phyloP scores from a whole-genome alignment of 495 filamentous ascomycete species.

The Choiromyces venosus region DNA sequence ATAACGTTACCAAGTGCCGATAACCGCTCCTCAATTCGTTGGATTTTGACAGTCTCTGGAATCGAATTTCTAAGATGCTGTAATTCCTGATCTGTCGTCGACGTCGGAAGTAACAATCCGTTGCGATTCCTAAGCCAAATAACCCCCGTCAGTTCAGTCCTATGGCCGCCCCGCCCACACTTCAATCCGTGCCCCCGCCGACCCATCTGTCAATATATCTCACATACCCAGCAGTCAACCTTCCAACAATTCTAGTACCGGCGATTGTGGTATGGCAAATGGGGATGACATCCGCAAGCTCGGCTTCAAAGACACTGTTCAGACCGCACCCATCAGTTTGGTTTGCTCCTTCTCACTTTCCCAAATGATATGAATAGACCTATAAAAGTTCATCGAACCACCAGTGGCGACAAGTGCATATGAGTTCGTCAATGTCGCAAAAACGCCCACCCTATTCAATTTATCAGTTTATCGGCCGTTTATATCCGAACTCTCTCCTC shows the following conservation, averaged over 20 bases:
- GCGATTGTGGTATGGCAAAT: constrained; percentile 98
- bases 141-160: neutral
- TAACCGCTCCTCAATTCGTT: constrained; percentile 90
- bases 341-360: neutral
- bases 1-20: constrained; percentile 97
- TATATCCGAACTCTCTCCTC: neutral
- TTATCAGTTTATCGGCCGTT: constrained; percentile 22
- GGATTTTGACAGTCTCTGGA: constrained; percentile 82
- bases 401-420: constrained; percentile 90
- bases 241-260: constrained; percentile 89
- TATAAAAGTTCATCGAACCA: constrained; percentile 97
- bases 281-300: constrained; percentile 93
- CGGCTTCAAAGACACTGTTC: constrained; percentile 76
- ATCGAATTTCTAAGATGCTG: constrained; percentile 92
- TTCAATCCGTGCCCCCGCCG: neutral
- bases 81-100: constrained; percentile 95
- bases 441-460: constrained; percentile 78
- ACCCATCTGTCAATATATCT: neutral
- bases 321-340: constrained; percentile 4
- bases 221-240: constrained; percentile 85
- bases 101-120: constrained; percentile 90
- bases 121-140: constrained; percentile 70
- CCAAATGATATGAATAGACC: constrained; percentile 45
- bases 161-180: neutral
- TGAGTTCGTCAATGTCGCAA: constrained; percentile 90